phyloP scores from a whole-genome alignment of 805 yeast species.

The Cyberlindnera bimundalis region DNA sequence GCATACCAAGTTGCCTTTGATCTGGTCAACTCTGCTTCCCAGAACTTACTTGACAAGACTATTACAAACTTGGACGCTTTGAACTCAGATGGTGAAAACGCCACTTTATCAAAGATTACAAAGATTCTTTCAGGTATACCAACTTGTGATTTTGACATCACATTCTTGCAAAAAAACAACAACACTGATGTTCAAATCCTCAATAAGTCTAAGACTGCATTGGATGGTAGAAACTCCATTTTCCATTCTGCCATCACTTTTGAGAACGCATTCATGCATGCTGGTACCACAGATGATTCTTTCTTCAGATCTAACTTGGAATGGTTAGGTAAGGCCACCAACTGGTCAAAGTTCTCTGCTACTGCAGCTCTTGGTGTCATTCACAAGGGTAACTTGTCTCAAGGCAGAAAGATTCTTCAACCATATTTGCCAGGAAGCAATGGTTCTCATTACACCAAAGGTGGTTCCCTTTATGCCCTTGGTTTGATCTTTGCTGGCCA shows the following conservation, averaged over 20 bases:
- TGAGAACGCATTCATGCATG: conserved; percentile 90
- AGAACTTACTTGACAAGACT: conserved; percentile 69
- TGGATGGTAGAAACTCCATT: conserved; percentile 90
- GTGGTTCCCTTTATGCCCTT: conserved; percentile 90
- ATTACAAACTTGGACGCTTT: conserved; percentile 37
- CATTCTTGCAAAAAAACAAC: conserved; percentile 82
- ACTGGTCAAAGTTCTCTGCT: conserved; percentile 97
- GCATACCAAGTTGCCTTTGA: conserved; percentile 96
- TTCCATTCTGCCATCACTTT: conserved; percentile 96
- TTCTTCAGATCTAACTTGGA: conserved; percentile 88
- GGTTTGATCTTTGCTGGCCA: conserved; percentile 96
- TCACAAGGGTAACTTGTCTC: conserved; percentile 90
- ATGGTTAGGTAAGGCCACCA: conserved; percentile 96
- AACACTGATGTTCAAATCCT: conserved; percentile 81
- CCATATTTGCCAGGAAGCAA: conserved; percentile 87
- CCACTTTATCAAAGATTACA: conserved; percentile 43
- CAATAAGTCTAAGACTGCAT: conserved; percentile 71
- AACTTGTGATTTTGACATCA: conserved; percentile 86
- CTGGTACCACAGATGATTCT: conserved; percentile 93
- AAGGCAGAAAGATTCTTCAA: conserved; percentile 79
- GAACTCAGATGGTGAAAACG: conserved; percentile 27
- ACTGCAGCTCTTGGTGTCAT: conserved; percentile 98
- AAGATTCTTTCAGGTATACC: conserved; percentile 87
- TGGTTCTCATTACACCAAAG: conserved; percentile 85
- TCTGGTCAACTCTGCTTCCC: conserved; percentile 86